Evolutionary conservation across 805 yeast species (phyloP).

Genomic region (Priceomyces castillae): DNA sequence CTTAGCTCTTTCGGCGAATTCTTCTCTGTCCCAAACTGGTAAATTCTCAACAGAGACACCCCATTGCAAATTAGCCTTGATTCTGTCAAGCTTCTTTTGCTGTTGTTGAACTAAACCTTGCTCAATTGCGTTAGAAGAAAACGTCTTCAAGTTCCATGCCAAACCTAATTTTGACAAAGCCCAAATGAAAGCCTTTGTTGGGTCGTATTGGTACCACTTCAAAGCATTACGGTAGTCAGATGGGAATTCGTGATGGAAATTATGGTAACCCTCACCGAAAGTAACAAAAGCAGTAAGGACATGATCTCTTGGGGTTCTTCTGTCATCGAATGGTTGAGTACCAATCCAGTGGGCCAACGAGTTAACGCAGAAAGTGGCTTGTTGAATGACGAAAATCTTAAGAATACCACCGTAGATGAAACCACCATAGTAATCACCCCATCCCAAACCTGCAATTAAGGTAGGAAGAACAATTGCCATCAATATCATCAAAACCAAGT

Average conservation of each 20-base stretch:
- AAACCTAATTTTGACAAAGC: conserved; percentile 61
- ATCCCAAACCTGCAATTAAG: conserved; percentile 55
- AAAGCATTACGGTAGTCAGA: conserved; percentile 85
- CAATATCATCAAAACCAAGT: conserved; percentile 56
- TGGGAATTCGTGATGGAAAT: conserved; percentile 90
- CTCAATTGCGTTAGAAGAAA: conserved; percentile 76
- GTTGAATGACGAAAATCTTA: conserved; percentile 70
- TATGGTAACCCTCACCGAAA: conserved; percentile 87
- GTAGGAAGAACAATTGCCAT: conserved; percentile 68
- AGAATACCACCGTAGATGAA: conserved; percentile 71
- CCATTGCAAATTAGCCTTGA: conserved; percentile 67
- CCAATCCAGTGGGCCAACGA: conserved; percentile 88
- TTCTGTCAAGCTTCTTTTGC: conserved; percentile 70
- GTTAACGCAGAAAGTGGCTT: conserved; percentile 83
- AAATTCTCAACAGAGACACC: conserved; percentile 64
- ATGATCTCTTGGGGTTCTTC: conserved; percentile 85
- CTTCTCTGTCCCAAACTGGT: conserved; percentile 72
- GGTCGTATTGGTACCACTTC: conserved; percentile 86
- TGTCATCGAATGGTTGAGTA: conserved; percentile 80
- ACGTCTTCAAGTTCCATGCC: conserved; percentile 70
- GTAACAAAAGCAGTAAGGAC: conserved; percentile 77
- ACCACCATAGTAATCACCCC: conserved; percentile 67
- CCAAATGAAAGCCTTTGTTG: conserved; percentile 67
- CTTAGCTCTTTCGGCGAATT: conserved; percentile 52
- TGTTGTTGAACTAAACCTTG: conserved; percentile 82